A percentile compares a stretch with the other conserved stretches of the same genome.
Evolutionary conservation across 1,139 yeast species (phyloP).

Genomic region (Eremothecium coryli): DNA sequence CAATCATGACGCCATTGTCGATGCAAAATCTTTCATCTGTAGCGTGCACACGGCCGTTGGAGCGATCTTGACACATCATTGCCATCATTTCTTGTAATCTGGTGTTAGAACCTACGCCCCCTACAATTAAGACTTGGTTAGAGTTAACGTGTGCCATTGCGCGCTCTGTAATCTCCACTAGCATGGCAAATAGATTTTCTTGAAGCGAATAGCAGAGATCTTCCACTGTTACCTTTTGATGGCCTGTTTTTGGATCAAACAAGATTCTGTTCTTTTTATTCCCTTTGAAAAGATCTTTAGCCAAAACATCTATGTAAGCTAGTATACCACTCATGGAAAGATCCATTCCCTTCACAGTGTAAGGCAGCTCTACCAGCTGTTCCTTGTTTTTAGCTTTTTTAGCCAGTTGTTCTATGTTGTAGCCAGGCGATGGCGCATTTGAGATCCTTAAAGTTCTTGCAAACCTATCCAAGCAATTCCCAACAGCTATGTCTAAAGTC

Average conservation of each 20-base stretch:
- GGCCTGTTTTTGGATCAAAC: conserved; percentile 42
- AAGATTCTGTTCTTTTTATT: conserved; percentile 44
- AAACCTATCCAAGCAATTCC: conserved; percentile 91
- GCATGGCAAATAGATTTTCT: conserved; percentile 88
- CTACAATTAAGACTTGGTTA: conserved; percentile 84
- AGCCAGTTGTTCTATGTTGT: conserved; percentile 91
- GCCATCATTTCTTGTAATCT: conserved; percentile 95
- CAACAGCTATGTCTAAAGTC: conserved; percentile 93
- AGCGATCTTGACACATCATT: conserved; percentile 76
- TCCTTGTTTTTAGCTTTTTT: conserved; percentile 41
- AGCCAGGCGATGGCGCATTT: conserved; percentile 95
- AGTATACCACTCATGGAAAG: conserved; percentile 91
- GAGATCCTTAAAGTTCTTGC: conserved; percentile 84
- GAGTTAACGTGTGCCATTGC: conserved; percentile 98
- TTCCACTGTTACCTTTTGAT: conserved; percentile 54
- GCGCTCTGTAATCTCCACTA: conserved; percentile 94
- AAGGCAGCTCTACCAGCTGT: conserved; percentile 70
- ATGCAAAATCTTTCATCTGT: conserved; percentile 96
- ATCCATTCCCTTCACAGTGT: conserved; percentile 98
- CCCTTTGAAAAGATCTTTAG: conserved; percentile 54
- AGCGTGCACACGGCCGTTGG: conserved; percentile 74
- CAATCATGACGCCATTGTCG: conserved; percentile 97
- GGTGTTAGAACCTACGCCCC: conserved; percentile 95
- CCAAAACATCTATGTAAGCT: conserved; percentile 73
- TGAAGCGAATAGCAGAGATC: conserved; percentile 90